A percentile compares a stretch with the other conserved stretches of the same genome.
Conservation (phyloP, 805 yeast genomes). For the Kockiozyma suomiensis region DNA sequence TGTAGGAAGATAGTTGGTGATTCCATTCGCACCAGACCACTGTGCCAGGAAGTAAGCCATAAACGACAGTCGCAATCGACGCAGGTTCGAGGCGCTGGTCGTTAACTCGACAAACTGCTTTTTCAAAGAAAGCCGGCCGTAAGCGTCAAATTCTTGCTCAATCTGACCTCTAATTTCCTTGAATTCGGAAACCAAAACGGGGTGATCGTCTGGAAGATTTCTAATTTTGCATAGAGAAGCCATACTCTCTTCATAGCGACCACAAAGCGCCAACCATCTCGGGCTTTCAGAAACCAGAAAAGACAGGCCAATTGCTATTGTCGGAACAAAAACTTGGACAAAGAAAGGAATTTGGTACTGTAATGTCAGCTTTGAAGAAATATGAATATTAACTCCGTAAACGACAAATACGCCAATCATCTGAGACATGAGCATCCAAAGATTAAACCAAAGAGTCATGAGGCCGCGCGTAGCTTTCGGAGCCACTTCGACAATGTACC, state of each 20-base stretch:
- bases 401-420: conserved; percentile 22
- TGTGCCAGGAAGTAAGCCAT: conserved; percentile 24
- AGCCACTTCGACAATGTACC: conserved; percentile 24
- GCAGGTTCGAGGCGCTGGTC: conserved; percentile 4
- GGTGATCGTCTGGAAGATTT: conserved; percentile 1
- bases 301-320: neutral
- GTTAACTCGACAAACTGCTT: conserved; percentile 4
- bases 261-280: conserved; percentile 16
- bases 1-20: conserved; percentile 22
- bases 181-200: conserved; percentile 2
- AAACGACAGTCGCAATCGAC: conserved; percentile 9
- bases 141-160: neutral
- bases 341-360: conserved; percentile 20
- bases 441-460: conserved; percentile 20
- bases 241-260: conserved; percentile 6
- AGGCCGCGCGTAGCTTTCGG: conserved; percentile 20
- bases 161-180: neutral
- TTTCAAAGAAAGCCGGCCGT: conserved; percentile 2
- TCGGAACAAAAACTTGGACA: conserved; percentile 18
- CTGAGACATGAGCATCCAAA: conserved; percentile 18
- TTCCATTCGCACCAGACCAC: conserved; percentile 23
- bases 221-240: conserved; percentile 9
- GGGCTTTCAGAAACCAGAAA: conserved; percentile 16
- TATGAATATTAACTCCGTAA: conserved; percentile 8
- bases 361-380: neutral